These are phyloP conservation scores for Tuber umbilicatum DNA, from an alignment of 495 filamentous ascomycete genomes.

Conservation along the genomic window DNA sequence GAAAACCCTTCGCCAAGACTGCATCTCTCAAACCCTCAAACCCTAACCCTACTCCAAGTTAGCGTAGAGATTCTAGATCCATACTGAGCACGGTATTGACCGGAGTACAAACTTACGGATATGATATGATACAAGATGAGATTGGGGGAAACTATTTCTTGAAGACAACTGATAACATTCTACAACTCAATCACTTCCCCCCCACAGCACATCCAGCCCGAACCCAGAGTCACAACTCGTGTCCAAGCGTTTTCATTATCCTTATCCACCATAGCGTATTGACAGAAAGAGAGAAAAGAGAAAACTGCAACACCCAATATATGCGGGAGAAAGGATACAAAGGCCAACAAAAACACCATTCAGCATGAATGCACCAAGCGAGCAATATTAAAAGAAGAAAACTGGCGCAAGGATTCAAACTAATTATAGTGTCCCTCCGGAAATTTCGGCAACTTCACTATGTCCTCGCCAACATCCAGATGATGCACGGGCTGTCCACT, in stretches of 20 bases:
- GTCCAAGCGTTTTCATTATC: not conserved
- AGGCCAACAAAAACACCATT: not conserved
- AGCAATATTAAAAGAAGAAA: not conserved
- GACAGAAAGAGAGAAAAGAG: not conserved
- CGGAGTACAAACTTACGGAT: not conserved
- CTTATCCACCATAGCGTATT: not conserved
- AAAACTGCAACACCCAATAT: not conserved
- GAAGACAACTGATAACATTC: not conserved
- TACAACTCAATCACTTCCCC: not conserved
- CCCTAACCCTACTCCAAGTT: not conserved
- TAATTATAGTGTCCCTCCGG: constrained; percentile 35
- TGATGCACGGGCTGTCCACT: constrained; percentile 21
- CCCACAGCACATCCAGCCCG: not conserved
- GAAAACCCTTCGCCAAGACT: not conserved
- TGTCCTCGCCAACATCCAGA: constrained; percentile 38
- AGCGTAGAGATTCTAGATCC: not conserved
- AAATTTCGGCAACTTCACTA: constrained; percentile 17
- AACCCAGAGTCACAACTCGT: not conserved
- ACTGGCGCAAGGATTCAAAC: not conserved
- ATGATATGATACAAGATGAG: not conserved
- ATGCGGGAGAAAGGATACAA: not conserved
- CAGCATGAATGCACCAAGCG: not conserved
- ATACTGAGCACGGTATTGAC: not conserved
- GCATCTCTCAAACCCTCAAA: not conserved
- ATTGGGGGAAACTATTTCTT: not conserved